A percentile compares a stretch with the other conserved stretches of the same genome.
phyloP scores from a whole-genome alignment of 2,329 filamentous ascomycete species.

The Aspergillus fructus region DNA sequence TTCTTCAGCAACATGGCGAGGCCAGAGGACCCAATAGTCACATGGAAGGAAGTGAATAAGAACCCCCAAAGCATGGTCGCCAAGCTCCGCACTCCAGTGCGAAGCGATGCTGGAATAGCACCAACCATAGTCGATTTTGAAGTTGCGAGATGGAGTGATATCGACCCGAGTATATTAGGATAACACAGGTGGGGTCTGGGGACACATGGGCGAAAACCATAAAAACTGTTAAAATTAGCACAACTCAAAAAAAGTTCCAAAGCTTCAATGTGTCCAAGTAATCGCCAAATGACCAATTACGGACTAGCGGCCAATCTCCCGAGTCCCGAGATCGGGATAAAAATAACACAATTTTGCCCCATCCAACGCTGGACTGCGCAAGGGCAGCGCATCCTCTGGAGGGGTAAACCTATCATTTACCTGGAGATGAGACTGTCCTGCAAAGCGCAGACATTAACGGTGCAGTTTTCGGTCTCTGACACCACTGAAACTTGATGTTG shows the following conservation, averaged over 20 bases:
- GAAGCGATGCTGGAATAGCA: not conserved
- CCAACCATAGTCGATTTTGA: not conserved
- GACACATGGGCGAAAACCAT: not conserved
- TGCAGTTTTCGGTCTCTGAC: not conserved
- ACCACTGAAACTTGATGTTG: not conserved
- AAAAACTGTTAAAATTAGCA: not conserved
- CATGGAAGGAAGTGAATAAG: not conserved
- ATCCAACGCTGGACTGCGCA: not conserved
- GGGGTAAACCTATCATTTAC: not conserved
- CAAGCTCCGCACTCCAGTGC: not conserved
- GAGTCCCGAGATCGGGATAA: not conserved
- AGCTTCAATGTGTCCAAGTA: not conserved
- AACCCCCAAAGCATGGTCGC: not conserved
- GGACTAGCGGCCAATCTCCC: conserved; percentile 2
- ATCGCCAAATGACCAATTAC: not conserved
- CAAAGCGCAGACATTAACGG: not conserved
- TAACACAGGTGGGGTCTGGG: not conserved
- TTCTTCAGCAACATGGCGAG: not conserved
- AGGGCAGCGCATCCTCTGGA: not conserved
- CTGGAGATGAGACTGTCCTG: not conserved
- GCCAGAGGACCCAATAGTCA: not conserved
- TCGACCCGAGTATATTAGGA: not conserved
- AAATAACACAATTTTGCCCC: not conserved
- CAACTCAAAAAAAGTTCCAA: not conserved
- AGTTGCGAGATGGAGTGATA: conserved; percentile 1